A percentile compares a stretch with the other conserved stretches of the same genome.
These are phyloP conservation scores for Cryptococcus sp. DNA, from an alignment of 1,284 basidiomycete genomes.

Conservation along the genomic window DNA sequence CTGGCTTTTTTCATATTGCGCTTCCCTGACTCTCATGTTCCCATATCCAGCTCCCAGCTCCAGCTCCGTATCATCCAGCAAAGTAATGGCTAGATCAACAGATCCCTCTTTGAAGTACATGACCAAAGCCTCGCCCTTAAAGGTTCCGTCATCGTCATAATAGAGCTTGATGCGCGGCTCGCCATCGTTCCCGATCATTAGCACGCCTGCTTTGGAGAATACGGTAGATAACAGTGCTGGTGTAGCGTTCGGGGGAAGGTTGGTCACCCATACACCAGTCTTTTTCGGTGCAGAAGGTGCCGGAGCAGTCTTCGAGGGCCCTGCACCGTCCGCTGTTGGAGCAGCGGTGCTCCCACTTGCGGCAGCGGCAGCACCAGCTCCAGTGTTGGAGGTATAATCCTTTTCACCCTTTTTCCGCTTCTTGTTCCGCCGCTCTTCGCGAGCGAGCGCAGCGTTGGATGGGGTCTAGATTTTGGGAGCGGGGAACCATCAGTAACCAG, in stretches of 20 bases:
- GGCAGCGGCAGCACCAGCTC: constrained; percentile 15
- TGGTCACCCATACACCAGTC: constrained; percentile 89
- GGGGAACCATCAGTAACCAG: neutral
- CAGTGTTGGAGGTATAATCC: constrained; percentile 68
- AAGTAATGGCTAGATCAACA: constrained; percentile 77
- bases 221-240: constrained; percentile 72
- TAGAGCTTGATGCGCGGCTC: constrained; percentile 92
- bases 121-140: constrained; percentile 93
- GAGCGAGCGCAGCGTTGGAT: constrained; percentile 74
- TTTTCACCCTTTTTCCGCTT: constrained; percentile 62
- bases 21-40: constrained; percentile 78
- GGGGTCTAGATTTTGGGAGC: constrained; percentile 61
- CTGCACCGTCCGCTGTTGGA: neutral
- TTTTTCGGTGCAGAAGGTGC: constrained; percentile 58
- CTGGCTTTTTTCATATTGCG: constrained; percentile 67
- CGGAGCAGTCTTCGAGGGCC: constrained; percentile 2
- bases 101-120: constrained; percentile 98
- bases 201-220: constrained; percentile 87
- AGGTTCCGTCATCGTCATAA: constrained; percentile 79
- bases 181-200: constrained; percentile 87
- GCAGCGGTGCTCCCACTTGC: constrained; percentile 4
- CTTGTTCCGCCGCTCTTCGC: constrained; percentile 63
- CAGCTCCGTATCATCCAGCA: constrained; percentile 91
- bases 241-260: constrained; percentile 77
- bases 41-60: constrained; percentile 68